phyloP scores from a whole-genome alignment of 2,329 filamentous ascomycete species.

The Fusarium lateritium region DNA sequence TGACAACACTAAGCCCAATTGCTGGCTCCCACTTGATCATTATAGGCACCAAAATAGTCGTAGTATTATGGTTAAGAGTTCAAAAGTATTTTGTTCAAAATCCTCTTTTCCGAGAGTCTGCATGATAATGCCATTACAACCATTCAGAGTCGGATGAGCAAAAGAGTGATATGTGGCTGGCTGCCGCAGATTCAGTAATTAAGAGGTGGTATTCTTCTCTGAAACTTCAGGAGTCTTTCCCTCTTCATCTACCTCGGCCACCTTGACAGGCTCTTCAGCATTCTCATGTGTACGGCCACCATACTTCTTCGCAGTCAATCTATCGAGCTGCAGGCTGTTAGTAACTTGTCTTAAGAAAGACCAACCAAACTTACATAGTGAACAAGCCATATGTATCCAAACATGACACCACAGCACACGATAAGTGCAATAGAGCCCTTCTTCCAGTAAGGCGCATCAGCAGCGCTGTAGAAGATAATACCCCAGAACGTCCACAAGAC shows the following conservation, averaged over 20 bases:
- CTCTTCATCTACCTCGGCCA: neutral
- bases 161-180: too few species aligned
- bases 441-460: slow-evolving; percentile 60
- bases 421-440: slow-evolving; percentile 50
- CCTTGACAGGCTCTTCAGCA: neutral
- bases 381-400: slow-evolving; percentile 39
- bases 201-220: neutral
- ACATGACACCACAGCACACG: slow-evolving; percentile 31
- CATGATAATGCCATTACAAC: too few species aligned
- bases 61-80: too few species aligned
- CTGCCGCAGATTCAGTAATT: too few species aligned
- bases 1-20: too few species aligned
- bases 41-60: too few species aligned
- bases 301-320: slow-evolving; percentile 17
- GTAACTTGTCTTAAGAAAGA: fast-evolving
- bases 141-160: too few species aligned
- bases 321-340: slow-evolving; percentile 12
- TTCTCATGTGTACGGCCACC: neutral
- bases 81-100: too few species aligned
- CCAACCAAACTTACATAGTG: slow-evolving; percentile 12
- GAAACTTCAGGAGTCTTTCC: neutral
- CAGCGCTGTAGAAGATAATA: slow-evolving; percentile 58
- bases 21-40: too few species aligned
- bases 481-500: slow-evolving; percentile 63
- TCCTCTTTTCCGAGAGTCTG: too few species aligned